Evolutionary conservation across 1,139 yeast genomes (phyloP), one percentile per base, ranked within the genome.

Genomic region (Geotrichum klebahnii): DNA sequence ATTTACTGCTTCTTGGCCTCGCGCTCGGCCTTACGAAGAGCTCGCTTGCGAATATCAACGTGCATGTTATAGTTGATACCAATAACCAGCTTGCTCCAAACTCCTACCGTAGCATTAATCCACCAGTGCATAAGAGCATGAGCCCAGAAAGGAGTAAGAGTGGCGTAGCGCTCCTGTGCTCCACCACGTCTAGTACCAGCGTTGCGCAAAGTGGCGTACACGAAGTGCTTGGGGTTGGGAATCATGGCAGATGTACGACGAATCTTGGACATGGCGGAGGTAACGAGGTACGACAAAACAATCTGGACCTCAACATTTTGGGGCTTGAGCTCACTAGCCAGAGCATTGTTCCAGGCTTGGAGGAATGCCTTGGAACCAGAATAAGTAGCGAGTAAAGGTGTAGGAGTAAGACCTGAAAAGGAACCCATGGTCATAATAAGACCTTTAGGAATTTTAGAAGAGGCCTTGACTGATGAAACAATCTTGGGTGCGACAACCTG

Each of bases 351-450:
- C 98, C 98, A 92, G 51, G 82, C 79, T 71, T 92, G 97, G 62
- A 92, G 75, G 69, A 92, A 92, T 5, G 96, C 90, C 73, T 92
- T 92, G 47, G 97, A 89, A 14, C 98, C 99, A 16, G 97, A 85
- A 72, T 92, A 92, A 5, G 92, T 84, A 20, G 97, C 96, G 62
- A 94, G 77, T 60, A 81, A 77, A 20, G 98, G 97, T 16, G 96
- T 84, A 50, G 98, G 98, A 48, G 87, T 75, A 58, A 89, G 76
- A 1, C 97, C 99, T 48, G 96, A 96, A 65, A 92, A 92, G 1
- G 97, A 90, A 34, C 98, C 97, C 97, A 92, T 88, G 37, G 95
- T 89, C 62, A 92, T 73, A 54, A 94, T 79, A 62, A 92, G 77
- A 36, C 96, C 96, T 17, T 64, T 58, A 52, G 64, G 43, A 44